These are phyloP conservation scores for Malassezia yamatoensis DNA, from an alignment of 1,284 basidiomycete species.

Conservation along the genomic window DNA sequence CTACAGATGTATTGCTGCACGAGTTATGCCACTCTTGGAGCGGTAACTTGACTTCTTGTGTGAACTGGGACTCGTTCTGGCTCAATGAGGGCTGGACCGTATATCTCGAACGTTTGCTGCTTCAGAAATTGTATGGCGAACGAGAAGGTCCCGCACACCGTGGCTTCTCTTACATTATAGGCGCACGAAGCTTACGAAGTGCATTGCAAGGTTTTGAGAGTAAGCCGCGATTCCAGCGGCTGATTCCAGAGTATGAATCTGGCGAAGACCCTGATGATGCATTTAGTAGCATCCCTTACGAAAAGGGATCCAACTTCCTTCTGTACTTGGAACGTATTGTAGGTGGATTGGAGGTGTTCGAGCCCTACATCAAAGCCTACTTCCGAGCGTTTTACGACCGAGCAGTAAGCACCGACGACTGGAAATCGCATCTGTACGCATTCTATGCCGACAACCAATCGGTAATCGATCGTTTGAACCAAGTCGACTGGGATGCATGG, in stretches of 20 bases:
- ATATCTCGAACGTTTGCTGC: constrained; percentile 77
- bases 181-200: constrained; percentile 63
- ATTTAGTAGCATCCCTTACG: constrained; percentile 59
- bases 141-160: constrained; percentile 58
- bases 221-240: constrained; percentile 65
- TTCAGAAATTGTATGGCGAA: constrained; percentile 60
- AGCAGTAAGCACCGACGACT: constrained; percentile 76
- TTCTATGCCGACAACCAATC: constrained; percentile 56
- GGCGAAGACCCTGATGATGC: constrained; percentile 59
- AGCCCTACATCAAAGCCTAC: constrained; percentile 59
- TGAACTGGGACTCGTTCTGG: constrained; percentile 47
- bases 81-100: constrained; percentile 67
- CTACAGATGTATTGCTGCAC: constrained; percentile 51
- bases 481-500: constrained; percentile 70
- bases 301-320: constrained; percentile 66
- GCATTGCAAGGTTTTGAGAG: constrained; percentile 55
- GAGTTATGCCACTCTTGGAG: constrained; percentile 45
- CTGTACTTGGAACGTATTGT: constrained; percentile 61
- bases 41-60: constrained; percentile 43
- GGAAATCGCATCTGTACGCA: constrained; percentile 77
- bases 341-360: constrained; percentile 66
- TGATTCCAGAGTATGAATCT: constrained; percentile 70
- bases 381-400: constrained; percentile 57
- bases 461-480: constrained; percentile 52
- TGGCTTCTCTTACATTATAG: constrained; percentile 69